A percentile compares a stretch with the other conserved stretches of the same genome.
These are phyloP conservation scores for Fragaria iinumae DNA, from an alignment of 306 rosid genomes.

Conservation along the genomic window DNA sequence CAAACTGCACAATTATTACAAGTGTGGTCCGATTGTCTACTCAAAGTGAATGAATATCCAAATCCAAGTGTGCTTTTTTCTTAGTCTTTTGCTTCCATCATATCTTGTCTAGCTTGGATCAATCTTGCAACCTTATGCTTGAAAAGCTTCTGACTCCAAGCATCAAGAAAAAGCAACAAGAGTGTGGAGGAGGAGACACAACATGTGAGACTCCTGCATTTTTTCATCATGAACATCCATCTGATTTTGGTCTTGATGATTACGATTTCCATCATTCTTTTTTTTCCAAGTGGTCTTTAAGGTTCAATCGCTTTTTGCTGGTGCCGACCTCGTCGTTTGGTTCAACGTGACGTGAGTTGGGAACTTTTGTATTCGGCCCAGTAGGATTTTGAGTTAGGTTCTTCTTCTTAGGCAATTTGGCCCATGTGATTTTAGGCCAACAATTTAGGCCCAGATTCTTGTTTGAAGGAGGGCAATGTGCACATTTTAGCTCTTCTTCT, in stretches of 20 bases:
- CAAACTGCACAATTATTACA: constrained; percentile 23
- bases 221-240: constrained; percentile 30
- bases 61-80: constrained; percentile 23
- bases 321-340: background rate
- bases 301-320: background rate
- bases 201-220: constrained; percentile 33
- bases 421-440: background rate
- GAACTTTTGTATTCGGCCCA: background rate
- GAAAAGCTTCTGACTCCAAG: constrained; percentile 20
- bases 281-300: background rate
- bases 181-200: constrained; percentile 33
- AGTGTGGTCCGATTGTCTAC: constrained; percentile 26
- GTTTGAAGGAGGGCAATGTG: background rate
- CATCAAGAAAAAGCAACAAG: constrained; percentile 20
- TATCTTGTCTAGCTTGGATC: constrained; percentile 25
- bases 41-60: constrained; percentile 18
- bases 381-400: background rate
- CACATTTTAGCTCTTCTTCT: background rate
- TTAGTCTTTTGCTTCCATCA: constrained; percentile 20
- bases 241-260: constrained; percentile 20
- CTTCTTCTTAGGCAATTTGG: background rate
- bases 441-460: background rate
- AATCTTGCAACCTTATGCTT: constrained; percentile 20
- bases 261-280: background rate
- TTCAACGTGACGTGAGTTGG: background rate